A percentile compares a stretch with the other conserved stretches of the same genome.
phyloP scores from a whole-genome alignment of 306 rosid genomes.

The Vicia faba region DNA sequence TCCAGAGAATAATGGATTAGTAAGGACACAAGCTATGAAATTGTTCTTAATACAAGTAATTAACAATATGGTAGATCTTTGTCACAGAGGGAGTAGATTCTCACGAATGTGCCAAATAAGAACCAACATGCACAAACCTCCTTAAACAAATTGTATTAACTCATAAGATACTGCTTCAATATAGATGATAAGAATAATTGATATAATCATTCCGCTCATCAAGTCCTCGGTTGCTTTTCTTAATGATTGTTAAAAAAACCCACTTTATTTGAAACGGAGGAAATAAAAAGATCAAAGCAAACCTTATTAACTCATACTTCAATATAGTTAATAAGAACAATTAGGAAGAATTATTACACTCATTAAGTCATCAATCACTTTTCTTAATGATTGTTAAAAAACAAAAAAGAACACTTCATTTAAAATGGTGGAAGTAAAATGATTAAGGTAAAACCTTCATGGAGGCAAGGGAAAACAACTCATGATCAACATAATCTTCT shows the following conservation, averaged over 20 bases:
- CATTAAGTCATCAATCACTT: background rate
- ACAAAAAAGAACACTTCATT: background rate
- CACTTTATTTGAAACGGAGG: background rate
- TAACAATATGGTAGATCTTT: background rate
- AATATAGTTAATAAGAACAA: too few species aligned
- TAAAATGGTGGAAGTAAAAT: background rate
- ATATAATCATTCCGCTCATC: background rate
- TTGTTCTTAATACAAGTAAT: background rate
- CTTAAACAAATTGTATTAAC: background rate
- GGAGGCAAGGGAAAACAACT: constrained; percentile 79
- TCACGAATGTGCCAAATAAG: constrained; percentile 1
- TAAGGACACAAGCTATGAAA: background rate
- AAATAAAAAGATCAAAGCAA: background rate
- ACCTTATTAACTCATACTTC: constrained; percentile 47
- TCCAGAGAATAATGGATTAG: constrained; percentile 6
- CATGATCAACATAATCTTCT: constrained; percentile 75
- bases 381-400: background rate
- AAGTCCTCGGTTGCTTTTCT: background rate
- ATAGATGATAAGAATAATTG: background rate
- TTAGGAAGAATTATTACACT: background rate
- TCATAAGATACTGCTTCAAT: background rate
- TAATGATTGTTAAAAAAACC: background rate
- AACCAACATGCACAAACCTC: background rate
- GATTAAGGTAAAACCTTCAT: constrained; percentile 69
- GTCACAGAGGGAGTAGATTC: background rate